A percentile compares a stretch with the other conserved stretches of the same genome.
phyloP scores from a whole-genome alignment of 1,284 basidiomycete genomes.

The Wolfiporia cocos region DNA sequence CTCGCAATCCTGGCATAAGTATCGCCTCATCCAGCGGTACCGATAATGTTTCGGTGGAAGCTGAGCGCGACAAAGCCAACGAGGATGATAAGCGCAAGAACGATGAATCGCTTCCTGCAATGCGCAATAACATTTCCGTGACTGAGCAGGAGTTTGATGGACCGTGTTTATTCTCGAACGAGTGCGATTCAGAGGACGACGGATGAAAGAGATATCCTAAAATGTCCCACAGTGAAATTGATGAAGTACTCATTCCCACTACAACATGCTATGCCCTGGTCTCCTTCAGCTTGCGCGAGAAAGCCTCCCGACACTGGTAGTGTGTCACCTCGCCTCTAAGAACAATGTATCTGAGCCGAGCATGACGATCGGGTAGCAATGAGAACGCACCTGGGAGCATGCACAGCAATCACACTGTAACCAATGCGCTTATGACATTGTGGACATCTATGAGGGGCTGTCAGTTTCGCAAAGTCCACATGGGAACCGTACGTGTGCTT shows the following conservation, averaged over 20 bases:
- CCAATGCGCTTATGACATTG: slow-evolving; percentile 95
- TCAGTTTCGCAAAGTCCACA: background rate
- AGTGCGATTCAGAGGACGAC: slow-evolving; percentile 1
- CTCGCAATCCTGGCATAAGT: no score
- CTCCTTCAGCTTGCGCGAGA: slow-evolving; percentile 54
- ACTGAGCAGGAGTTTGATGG: slow-evolving; percentile 1
- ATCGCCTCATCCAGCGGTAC: no score
- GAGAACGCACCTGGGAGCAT: slow-evolving; percentile 66
- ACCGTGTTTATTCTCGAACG: slow-evolving; percentile 1
- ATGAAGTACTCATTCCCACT: background rate
- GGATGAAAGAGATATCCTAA: background rate
- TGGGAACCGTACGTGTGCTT: slow-evolving; percentile 27
- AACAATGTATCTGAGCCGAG: slow-evolving; percentile 1
- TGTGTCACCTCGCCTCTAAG: slow-evolving; percentile 88
- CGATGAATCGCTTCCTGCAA: no score
- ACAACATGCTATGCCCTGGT: slow-evolving; percentile 14
- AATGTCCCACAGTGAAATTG: background rate
- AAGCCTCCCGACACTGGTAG: slow-evolving; percentile 86
- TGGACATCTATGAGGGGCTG: slow-evolving; percentile 62
- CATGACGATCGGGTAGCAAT: background rate
- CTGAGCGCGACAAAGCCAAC: no score
- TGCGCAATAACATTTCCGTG: no score
- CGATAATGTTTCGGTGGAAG: no score
- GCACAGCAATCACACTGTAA: slow-evolving; percentile 91
- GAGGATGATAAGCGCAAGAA: no score